Percentiles rank a stretch among this genome's conserved stretches.
Conservation (phyloP, 306 rosid species). For the Geum urbanum region DNA sequence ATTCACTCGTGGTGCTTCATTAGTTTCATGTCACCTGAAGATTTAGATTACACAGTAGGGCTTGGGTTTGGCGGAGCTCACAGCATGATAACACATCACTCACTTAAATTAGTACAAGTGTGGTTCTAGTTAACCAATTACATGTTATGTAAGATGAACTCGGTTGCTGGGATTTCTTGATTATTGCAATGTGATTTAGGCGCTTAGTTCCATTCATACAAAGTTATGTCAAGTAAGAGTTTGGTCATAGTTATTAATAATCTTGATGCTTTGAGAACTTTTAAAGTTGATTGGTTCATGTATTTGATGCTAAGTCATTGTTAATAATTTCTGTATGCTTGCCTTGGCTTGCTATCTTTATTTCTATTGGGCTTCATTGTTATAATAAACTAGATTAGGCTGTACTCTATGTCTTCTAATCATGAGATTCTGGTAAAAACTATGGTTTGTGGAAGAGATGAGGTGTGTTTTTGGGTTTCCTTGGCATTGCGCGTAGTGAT, state of each 20-base stretch:
- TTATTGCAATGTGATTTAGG: background rate
- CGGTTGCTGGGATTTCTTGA: background rate
- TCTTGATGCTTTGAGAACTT: background rate
- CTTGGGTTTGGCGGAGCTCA: too few relatives aligned
- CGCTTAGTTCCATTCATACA: background rate
- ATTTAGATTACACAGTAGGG: too few relatives aligned
- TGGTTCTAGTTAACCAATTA: background rate
- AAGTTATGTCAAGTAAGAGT: background rate
- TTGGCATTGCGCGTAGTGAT: background rate
- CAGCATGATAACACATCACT: too few relatives aligned
- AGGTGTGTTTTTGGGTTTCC: background rate
- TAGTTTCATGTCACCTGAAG: background rate
- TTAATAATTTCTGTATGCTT: background rate
- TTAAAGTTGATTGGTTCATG: background rate
- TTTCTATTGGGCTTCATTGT: too few relatives aligned
- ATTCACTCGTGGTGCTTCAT: background rate
- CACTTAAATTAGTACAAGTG: background rate
- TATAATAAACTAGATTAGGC: too few relatives aligned
- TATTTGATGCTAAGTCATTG: background rate
- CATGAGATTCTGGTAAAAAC: background rate
- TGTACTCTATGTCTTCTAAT: background rate
- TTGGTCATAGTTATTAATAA: background rate
- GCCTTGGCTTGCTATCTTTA: too few relatives aligned
- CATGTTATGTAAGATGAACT: background rate
- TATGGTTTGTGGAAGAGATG: background rate